phyloP scores from a whole-genome alignment of 2,329 filamentous ascomycete genomes.

The Aspergillus persii region DNA sequence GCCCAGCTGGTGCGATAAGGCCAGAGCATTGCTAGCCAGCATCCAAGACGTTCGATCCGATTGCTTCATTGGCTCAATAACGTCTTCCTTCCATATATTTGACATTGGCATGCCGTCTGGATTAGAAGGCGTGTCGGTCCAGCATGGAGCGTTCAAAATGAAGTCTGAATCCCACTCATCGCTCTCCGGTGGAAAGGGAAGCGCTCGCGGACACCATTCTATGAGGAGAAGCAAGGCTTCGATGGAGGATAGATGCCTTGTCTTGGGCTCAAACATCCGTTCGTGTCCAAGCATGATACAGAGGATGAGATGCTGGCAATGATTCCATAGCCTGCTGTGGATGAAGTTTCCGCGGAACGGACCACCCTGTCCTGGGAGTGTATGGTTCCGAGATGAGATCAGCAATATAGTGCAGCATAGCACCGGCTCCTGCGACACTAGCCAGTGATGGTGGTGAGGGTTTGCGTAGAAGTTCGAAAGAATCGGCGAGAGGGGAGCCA shows the following conservation, averaged over 20 bases:
- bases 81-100: constrained; percentile 50
- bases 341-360: constrained; percentile 49
- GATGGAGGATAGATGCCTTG: constrained; percentile 49
- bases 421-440: constrained; percentile 52
- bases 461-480: constrained; percentile 47
- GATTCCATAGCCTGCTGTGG: constrained; percentile 52
- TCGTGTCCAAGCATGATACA: constrained; percentile 53
- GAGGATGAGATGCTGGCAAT: constrained; percentile 52
- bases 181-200: constrained; percentile 52
- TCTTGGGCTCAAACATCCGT: constrained; percentile 49
- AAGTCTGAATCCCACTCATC: constrained; percentile 56
- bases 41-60: constrained; percentile 60
- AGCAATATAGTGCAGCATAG: constrained; percentile 53
- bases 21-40: constrained; percentile 51
- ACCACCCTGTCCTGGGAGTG: constrained; percentile 37
- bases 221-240: constrained; percentile 52
- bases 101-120: constrained; percentile 29
- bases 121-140: constrained; percentile 35
- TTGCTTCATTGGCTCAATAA: constrained; percentile 51
- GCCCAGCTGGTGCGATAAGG: constrained; percentile 51
- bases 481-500: constrained; percentile 49
- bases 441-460: constrained; percentile 46
- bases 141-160: constrained; percentile 43
- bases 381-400: constrained; percentile 52
- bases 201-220: constrained; percentile 54